A percentile compares a stretch with the other conserved stretches of the same genome.
These are phyloP conservation scores for Xylaria grammica DNA, from an alignment of 495 filamentous ascomycete species.

Conservation along the genomic window DNA sequence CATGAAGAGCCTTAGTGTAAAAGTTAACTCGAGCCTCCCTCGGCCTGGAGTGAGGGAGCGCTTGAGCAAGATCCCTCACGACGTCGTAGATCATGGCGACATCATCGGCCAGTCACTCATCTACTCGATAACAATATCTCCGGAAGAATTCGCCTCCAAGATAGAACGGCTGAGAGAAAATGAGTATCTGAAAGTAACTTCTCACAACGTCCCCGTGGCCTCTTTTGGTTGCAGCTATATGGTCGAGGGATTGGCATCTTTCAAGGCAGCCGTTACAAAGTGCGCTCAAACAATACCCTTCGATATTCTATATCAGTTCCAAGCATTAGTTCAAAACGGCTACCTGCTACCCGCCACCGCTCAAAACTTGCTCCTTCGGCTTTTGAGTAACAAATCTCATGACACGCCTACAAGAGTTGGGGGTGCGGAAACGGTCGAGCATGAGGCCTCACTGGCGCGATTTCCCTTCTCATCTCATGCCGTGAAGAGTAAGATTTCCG, in stretches of 20 bases:
- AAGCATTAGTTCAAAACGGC: constrained; percentile 58
- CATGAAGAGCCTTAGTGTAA: constrained; percentile 11
- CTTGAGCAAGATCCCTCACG: constrained; percentile 27
- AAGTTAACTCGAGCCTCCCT: neutral
- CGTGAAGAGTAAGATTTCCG: constrained; percentile 39
- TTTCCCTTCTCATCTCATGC: constrained; percentile 47
- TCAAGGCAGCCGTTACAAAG: constrained; percentile 26
- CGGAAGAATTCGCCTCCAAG: constrained; percentile 24
- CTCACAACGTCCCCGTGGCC: constrained; percentile 25
- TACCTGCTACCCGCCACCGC: constrained; percentile 55
- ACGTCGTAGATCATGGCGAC: constrained; percentile 22
- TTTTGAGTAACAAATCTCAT: constrained; percentile 5
- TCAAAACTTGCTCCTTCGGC: constrained; percentile 39
- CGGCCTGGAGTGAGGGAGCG: constrained; percentile 17
- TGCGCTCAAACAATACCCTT: constrained; percentile 35
- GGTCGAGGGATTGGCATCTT: constrained; percentile 15
- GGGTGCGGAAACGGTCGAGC: constrained; percentile 6
- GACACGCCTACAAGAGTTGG: constrained; percentile 13
- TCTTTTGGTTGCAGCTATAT: constrained; percentile 24
- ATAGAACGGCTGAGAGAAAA: constrained; percentile 31
- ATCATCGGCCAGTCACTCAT: constrained; percentile 37
- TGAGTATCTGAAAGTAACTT: constrained; percentile 31
- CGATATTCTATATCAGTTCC: constrained; percentile 52
- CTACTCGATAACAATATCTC: constrained; percentile 31
- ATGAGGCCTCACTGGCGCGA: neutral